Percentiles rank a stretch among this genome's conserved stretches.
phyloP scores from a whole-genome alignment of 2,329 filamentous ascomycete species.

The Hortaea werneckii region DNA sequence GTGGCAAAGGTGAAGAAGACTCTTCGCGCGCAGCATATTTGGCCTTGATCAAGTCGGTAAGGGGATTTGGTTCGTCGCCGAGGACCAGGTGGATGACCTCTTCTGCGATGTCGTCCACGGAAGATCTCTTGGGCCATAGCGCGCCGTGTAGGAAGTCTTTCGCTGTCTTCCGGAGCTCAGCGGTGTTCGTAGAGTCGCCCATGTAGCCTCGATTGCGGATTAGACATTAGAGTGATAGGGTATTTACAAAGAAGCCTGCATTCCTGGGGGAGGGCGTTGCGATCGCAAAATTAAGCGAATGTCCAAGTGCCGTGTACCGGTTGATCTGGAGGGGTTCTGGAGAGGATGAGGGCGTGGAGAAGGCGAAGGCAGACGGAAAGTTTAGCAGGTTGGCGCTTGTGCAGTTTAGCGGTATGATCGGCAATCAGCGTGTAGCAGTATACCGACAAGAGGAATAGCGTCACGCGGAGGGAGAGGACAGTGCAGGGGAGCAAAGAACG shows the following conservation, averaged over 20 bases:
- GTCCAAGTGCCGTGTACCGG: too few species aligned
- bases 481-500: not conserved
- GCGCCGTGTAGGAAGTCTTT: not conserved
- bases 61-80: not conserved
- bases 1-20: not conserved
- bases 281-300: too few species aligned
- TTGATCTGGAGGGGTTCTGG: too few species aligned
- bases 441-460: not conserved
- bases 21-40: not conserved
- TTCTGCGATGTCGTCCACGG: not conserved
- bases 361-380: not conserved
- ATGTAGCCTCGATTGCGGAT: not conserved
- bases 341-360: not conserved
- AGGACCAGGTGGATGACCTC: not conserved
- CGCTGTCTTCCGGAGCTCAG: not conserved
- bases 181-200: not conserved
- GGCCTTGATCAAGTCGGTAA: not conserved
- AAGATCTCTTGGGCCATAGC: not conserved
- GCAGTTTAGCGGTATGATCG: not conserved
- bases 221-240: not conserved
- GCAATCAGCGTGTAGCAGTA: not conserved
- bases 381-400: not conserved
- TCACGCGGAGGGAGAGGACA: not conserved
- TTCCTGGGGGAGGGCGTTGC: too few species aligned
- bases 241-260: not conserved